These are phyloP conservation scores for Neopestalotiopsis rosae DNA, from an alignment of 2,329 filamentous ascomycete species.

Conservation along the genomic window DNA sequence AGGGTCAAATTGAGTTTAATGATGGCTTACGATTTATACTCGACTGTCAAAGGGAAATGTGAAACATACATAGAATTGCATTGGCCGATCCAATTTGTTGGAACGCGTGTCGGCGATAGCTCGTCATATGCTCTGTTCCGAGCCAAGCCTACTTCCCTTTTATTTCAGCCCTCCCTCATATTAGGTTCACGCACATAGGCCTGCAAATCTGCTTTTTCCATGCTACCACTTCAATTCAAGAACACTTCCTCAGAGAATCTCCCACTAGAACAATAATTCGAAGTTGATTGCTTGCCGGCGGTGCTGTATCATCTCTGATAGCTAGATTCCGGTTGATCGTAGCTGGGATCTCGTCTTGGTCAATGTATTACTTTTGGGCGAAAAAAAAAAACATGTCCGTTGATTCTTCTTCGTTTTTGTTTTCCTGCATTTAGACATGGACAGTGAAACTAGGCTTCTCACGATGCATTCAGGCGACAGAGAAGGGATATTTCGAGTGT, in stretches of 20 bases:
- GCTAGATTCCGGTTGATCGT: not conserved
- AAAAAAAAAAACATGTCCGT: not conserved
- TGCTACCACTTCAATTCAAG: too few relatives aligned
- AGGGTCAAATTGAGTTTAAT: not conserved
- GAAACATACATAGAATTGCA: not conserved
- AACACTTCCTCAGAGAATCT: not conserved
- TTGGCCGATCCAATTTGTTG: not conserved
- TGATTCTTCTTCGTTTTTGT: not conserved
- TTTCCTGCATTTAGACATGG: not conserved
- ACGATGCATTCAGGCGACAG: not conserved
- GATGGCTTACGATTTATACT: not conserved
- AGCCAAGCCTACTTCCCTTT: not conserved
- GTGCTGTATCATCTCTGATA: not conserved
- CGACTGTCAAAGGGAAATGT: not conserved
- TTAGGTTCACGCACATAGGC: not conserved
- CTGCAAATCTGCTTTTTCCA: not conserved
- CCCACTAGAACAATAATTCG: conserved; percentile 8
- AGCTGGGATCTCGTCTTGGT: not conserved
- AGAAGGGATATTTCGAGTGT: not conserved
- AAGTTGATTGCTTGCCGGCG: not conserved
- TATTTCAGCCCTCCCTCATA: not conserved
- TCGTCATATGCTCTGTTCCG: not conserved
- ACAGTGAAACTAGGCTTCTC: not conserved
- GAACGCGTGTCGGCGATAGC: not conserved
- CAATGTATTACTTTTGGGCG: not conserved